phyloP scores from a whole-genome alignment of 176 grass and related monocot species.

The Avena eriantha region DNA sequence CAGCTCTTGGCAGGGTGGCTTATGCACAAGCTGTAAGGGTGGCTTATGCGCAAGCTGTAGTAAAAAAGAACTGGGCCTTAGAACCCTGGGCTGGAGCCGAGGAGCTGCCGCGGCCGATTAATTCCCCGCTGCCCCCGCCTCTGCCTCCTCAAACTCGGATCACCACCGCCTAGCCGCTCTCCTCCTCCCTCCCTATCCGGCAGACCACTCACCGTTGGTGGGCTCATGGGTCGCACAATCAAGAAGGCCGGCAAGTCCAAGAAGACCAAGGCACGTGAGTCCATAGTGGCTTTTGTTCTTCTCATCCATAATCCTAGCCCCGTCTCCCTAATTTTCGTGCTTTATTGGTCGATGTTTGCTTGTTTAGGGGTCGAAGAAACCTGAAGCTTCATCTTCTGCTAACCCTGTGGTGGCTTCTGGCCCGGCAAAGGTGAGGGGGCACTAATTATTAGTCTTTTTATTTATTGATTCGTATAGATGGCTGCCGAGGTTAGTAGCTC shows the following conservation, averaged over 20 bases:
- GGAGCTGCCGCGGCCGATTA: background rate
- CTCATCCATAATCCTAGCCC: background rate
- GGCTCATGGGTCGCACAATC: background rate
- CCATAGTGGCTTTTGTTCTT: background rate
- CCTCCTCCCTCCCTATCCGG: background rate
- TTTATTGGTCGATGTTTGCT: background rate
- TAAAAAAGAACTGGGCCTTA: too few species aligned
- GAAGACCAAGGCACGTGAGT: constrained; percentile 45
- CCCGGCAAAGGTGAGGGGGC: constrained; percentile 59
- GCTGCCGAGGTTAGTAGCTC: too few species aligned
- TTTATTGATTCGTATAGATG: too few species aligned
- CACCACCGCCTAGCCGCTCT: background rate
- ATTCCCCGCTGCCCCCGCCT: background rate
- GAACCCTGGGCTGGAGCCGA: background rate
- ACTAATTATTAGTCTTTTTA: background rate
- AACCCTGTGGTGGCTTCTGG: constrained; percentile 37
- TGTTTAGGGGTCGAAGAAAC: constrained; percentile 33
- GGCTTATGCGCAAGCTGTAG: too few species aligned
- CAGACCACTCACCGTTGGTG: background rate
- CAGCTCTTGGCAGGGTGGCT: too few species aligned
- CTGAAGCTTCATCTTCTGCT: constrained; percentile 43
- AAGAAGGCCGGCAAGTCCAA: constrained; percentile 51
- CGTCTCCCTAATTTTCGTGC: background rate
- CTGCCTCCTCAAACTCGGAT: background rate
- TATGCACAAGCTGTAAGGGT: too few species aligned